These are phyloP conservation scores for Dendrocalamus latiflorus DNA, from an alignment of 202 grass and related monocot species.

Conservation along the genomic window DNA sequence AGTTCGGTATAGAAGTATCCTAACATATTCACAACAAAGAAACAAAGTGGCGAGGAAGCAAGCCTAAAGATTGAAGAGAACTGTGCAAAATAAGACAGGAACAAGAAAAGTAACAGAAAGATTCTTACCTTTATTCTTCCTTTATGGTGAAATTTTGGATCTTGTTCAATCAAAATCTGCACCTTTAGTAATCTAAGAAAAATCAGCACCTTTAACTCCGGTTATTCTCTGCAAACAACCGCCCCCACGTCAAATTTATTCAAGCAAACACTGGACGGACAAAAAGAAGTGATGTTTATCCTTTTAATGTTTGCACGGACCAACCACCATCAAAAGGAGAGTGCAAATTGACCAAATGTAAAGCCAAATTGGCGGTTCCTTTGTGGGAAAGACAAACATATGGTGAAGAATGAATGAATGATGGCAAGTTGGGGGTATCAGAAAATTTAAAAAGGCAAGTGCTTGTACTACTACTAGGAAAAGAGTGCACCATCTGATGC, in stretches of 20 bases:
- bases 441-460: background rate
- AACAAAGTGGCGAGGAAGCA: background rate
- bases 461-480: background rate
- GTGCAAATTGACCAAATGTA: conserved; percentile 18
- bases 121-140: conserved; percentile 16
- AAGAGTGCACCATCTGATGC: background rate
- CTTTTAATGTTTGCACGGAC: background rate
- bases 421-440: conserved; percentile 19
- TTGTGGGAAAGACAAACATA: too few species aligned
- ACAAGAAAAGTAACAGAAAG: background rate
- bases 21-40: background rate
- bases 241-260: too few species aligned
- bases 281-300: background rate
- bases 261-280: background rate
- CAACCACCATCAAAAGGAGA: conserved; percentile 8
- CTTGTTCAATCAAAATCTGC: conserved; percentile 9
- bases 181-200: background rate
- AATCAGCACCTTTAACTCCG: background rate
- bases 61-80: background rate
- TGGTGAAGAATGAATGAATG: background rate
- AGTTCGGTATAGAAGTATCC: background rate
- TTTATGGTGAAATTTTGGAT: conserved; percentile 8
- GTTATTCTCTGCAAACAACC: conserved; percentile 11
- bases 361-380: background rate
- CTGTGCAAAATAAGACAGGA: background rate